phyloP scores from a whole-genome alignment of 306 rosid genomes.

The Inga leiocalycina region DNA sequence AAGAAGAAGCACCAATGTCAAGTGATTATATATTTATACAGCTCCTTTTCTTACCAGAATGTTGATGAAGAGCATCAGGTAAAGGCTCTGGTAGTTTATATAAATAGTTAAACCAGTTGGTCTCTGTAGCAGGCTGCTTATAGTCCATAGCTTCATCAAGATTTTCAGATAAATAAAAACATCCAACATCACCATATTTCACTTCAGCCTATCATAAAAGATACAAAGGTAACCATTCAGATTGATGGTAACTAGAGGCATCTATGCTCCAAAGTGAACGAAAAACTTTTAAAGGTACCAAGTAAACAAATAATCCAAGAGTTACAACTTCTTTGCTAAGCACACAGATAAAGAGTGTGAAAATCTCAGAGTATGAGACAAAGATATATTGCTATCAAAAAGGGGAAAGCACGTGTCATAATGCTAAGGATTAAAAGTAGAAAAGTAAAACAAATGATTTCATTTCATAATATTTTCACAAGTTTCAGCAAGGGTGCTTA shows the following conservation, averaged over 20 bases:
- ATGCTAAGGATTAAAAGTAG: neutral
- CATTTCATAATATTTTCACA: constrained; percentile 21
- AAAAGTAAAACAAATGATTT: constrained; percentile 19
- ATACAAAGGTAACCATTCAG: constrained; percentile 24
- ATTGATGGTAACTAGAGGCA: constrained; percentile 26
- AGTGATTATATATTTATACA: constrained; percentile 20
- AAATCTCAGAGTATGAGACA: constrained; percentile 13
- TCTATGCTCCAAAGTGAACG: constrained; percentile 26
- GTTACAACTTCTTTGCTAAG: neutral
- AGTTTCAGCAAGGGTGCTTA: constrained; percentile 17
- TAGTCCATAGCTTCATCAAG: constrained; percentile 65
- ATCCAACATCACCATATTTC: constrained; percentile 67
- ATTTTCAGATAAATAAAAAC: constrained; percentile 87
- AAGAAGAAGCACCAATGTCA: constrained; percentile 4
- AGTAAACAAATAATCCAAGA: neutral
- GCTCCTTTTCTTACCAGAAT: constrained; percentile 64
- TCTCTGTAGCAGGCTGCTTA: constrained; percentile 46
- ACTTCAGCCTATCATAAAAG: constrained; percentile 70
- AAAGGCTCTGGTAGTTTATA: constrained; percentile 66
- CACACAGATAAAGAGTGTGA: neutral
- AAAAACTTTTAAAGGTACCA: constrained; percentile 17
- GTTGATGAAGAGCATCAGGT: constrained; percentile 55
- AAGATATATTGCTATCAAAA: neutral
- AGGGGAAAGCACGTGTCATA: neutral
- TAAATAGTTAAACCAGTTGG: constrained; percentile 52